Base-by-base conservation (phyloP, 192 early-diverging fungal species). In the Rhizophagus prolifer region DNA sequence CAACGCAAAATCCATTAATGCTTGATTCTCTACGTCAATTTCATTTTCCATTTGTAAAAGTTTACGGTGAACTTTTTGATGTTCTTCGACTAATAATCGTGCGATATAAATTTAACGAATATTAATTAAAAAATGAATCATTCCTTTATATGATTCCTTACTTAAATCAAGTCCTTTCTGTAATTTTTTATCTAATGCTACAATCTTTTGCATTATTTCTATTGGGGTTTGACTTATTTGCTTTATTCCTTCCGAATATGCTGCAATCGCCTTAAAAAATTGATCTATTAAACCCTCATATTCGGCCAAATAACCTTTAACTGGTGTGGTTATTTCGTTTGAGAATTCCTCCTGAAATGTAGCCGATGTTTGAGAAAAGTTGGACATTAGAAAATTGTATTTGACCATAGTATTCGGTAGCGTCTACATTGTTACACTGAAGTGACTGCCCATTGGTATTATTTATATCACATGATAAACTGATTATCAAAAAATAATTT, bases 121-220 rank as follows among this genome's bases (percentile, higher is more conserved):
- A 44, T 44, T 9, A 44, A 44, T 44, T 44, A 44, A 12, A 12
- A 44, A 44, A 44, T 44, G 1, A 44, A 44, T 38, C 7, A 58
- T 9, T 58, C 16, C 5, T 23, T 16, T 25, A 38, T 12, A 44
- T 44, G 23, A 34, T 7, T 47, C 4, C 60, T 73, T 83, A 85
- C 84, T 83, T 50, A 81, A 75, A 12, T 80, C 76, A 70, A 83
- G 70, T 13, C 82, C 80, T 59, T 83, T 38, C 59, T 85, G 84
- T 21, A 85, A 47, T 46, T 78, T 73, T 46, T 75, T 58, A 75
- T 85, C 82, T 21, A 85, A 72, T 16, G 46, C 74, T 19, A 81
- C 59, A 38, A 85, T 85, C 13, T 65, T 19, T 67, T 81, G 68
- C 41, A 83, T 76, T 21, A 80, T 60, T 26, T 30, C 67, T 8